Percentiles rank a stretch among this genome's conserved stretches.
These are phyloP conservation scores for Colletotrichum echinochloae DNA, from an alignment of 2,329 filamentous ascomycete species.

Conservation along the genomic window DNA sequence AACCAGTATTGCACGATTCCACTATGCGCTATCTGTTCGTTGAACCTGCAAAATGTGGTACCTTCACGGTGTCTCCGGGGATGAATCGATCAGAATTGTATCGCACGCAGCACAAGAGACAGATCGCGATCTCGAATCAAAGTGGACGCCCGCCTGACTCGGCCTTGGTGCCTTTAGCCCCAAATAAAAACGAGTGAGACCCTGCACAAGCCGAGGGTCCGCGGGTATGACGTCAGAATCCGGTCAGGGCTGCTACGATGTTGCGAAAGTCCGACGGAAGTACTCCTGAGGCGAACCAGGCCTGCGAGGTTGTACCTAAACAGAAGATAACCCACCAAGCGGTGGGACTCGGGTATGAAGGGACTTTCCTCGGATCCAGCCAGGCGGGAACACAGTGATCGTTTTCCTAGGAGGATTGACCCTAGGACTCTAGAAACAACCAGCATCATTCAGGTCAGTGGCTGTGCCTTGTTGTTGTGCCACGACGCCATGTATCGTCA, in stretches of 20 bases:
- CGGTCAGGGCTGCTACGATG: slow-evolving; percentile 15
- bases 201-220: slow-evolving; percentile 34
- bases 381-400: background rate
- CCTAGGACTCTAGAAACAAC: background rate
- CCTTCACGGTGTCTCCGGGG: background rate
- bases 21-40: slow-evolving; percentile 1
- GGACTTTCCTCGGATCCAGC: background rate
- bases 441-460: background rate
- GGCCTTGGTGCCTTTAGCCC: slow-evolving; percentile 23
- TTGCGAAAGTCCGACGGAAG: slow-evolving; percentile 20
- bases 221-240: slow-evolving; percentile 33
- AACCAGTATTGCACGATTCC: background rate
- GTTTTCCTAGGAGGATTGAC: background rate
- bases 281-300: slow-evolving; percentile 7
- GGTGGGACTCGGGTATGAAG: background rate
- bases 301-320: background rate
- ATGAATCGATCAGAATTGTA: background rate
- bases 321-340: slow-evolving; percentile 1
- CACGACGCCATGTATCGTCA: background rate
- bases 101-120: background rate
- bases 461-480: background rate
- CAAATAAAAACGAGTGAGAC: slow-evolving; percentile 13
- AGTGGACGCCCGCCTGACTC: slow-evolving; percentile 33
- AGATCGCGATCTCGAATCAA: slow-evolving; percentile 18
- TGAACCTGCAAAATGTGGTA: background rate